Conservation (phyloP, 164 flowering plant species). For the Berberis thunbergii region DNA sequence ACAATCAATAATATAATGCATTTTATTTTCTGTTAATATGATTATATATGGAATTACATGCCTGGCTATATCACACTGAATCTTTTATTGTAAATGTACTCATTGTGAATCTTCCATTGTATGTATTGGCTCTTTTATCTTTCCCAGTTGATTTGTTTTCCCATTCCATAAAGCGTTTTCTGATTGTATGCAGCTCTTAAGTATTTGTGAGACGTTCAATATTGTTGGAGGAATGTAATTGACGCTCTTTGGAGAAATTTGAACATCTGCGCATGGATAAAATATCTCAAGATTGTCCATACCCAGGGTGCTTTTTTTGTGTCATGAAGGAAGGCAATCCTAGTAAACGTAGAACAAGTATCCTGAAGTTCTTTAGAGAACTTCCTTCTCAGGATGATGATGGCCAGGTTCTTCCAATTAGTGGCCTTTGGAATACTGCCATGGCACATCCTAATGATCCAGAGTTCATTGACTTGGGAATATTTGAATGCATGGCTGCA, state of each 20-base stretch:
- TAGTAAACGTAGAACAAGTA: slow-evolving; percentile 74
- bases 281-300: slow-evolving; percentile 71
- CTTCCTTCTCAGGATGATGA: slow-evolving; percentile 95
- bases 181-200: slow-evolving; percentile 6
- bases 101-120: too few species aligned
- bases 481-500: slow-evolving; percentile 97
- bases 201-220: slow-evolving; percentile 3
- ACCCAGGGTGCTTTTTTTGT: slow-evolving; percentile 98
- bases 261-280: slow-evolving; percentile 53
- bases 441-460: slow-evolving; percentile 99
- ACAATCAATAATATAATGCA: too few species aligned
- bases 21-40: too few species aligned
- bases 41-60: too few species aligned
- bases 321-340: slow-evolving; percentile 99
- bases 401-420: slow-evolving; percentile 97
- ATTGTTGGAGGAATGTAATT: slow-evolving; percentile 5
- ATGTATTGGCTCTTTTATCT: too few species aligned
- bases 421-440: slow-evolving; percentile 99
- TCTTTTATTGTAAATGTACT: too few species aligned
- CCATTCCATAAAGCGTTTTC: too few species aligned
- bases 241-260: slow-evolving; percentile 12
- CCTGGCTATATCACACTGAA: too few species aligned
- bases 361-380: slow-evolving; percentile 87
- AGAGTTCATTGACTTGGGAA: slow-evolving; percentile 90
- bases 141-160: too few species aligned